Evolutionary conservation across 116 monocot species (phyloP).

Genomic region (Cymodocea nodosa): DNA sequence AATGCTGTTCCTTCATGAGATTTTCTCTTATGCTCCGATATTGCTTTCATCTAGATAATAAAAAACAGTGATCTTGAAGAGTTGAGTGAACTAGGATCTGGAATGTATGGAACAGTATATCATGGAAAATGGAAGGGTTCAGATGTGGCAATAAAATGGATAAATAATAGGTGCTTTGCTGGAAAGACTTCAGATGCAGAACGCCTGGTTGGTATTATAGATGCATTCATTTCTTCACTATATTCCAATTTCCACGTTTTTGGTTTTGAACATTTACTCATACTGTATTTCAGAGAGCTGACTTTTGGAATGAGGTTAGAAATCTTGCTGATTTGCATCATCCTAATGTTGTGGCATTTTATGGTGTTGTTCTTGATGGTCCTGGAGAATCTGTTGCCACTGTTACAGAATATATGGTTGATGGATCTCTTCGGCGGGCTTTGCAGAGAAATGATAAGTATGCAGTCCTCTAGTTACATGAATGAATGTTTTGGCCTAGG

Average conservation of each 20-base stretch:
- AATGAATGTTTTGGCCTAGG: not conserved
- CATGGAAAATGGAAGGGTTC: slow-evolving; percentile 99
- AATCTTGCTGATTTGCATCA: slow-evolving; percentile 95
- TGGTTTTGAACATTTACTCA: not conserved
- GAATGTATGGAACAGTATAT: slow-evolving; percentile 96
- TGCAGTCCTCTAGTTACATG: not conserved
- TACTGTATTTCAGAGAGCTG: slow-evolving; percentile 42
- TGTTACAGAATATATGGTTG: slow-evolving; percentile 94
- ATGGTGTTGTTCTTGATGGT: slow-evolving; percentile 89
- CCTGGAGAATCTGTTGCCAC: slow-evolving; percentile 89
- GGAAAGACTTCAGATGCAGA: slow-evolving; percentile 93
- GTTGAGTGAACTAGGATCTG: slow-evolving; percentile 85
- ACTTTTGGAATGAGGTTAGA: slow-evolving; percentile 95
- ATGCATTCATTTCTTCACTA: not conserved
- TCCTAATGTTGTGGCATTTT: slow-evolving; percentile 92
- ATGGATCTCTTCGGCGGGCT: slow-evolving; percentile 78
- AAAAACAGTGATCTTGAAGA: slow-evolving; percentile 91
- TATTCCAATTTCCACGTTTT: not conserved
- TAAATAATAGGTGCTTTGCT: slow-evolving; percentile 78
- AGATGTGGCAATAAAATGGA: slow-evolving; percentile 96
- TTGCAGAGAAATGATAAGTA: slow-evolving; percentile 76
- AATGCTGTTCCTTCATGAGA: not conserved
- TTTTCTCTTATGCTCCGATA: not conserved
- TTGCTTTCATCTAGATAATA: slow-evolving; percentile 49
- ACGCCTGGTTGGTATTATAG: slow-evolving; percentile 34